These are phyloP conservation scores for Leccinum subgranulosum DNA, from an alignment of 768 basidiomycete species.

Conservation along the genomic window DNA sequence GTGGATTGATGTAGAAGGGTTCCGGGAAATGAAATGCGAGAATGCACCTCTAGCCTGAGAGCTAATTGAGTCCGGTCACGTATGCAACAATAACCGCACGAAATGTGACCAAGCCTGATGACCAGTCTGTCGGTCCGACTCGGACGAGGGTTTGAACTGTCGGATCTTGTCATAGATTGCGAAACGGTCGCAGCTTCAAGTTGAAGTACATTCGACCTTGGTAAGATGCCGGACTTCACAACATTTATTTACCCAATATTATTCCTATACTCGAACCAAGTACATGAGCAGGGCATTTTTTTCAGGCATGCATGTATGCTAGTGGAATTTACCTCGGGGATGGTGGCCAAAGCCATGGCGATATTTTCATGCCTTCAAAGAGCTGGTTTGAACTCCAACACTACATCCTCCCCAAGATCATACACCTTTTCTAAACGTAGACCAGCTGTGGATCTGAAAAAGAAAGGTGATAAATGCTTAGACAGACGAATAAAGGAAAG, in stretches of 20 bases:
- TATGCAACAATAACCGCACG: too few species aligned
- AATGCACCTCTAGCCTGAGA: too few species aligned
- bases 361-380: neutral
- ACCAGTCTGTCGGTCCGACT: neutral
- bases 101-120: neutral
- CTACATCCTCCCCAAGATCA: neutral
- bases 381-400: constrained; percentile 6
- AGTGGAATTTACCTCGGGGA: neutral
- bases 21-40: too few species aligned
- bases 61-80: too few species aligned
- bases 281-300: too few species aligned
- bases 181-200: neutral
- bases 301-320: too few species aligned
- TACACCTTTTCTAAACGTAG: constrained; percentile 22
- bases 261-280: too few species aligned
- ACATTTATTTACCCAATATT: too few species aligned
- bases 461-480: neutral
- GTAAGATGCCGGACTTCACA: neutral
- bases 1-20: too few species aligned
- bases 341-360: neutral
- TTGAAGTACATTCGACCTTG: neutral
- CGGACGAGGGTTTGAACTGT: neutral
- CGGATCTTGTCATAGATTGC: neutral
- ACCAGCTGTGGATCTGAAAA: constrained; percentile 14
- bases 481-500: neutral